A percentile compares a stretch with the other conserved stretches of the same genome.
Conservation (phyloP, 1,284 basidiomycete species). For the Somion occarium region DNA sequence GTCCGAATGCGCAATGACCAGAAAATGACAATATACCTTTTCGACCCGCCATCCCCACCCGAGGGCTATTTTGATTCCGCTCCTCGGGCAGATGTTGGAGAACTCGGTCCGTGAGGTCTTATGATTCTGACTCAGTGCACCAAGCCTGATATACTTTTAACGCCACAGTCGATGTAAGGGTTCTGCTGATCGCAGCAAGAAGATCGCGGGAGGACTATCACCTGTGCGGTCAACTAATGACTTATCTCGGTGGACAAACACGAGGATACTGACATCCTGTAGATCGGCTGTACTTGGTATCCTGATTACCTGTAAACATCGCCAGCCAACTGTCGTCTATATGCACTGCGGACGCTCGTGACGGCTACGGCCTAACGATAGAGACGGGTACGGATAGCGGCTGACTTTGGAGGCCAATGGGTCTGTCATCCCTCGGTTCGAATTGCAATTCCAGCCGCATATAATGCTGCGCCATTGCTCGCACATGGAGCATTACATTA, state of each 20-base stretch:
- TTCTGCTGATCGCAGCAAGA: background rate
- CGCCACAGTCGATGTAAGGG: background rate
- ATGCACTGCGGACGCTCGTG: no score
- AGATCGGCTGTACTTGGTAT: no score
- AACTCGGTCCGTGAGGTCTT: constrained; percentile 1
- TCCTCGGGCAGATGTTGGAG: background rate
- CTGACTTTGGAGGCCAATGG: background rate
- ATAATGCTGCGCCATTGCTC: no score
- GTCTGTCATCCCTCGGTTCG: constrained; percentile 2
- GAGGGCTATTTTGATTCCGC: background rate
- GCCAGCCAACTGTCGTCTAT: no score
- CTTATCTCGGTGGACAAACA: no score
- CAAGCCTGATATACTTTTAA: background rate
- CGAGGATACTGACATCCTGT: no score
- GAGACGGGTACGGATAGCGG: constrained; percentile 1
- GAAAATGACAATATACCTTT: no score
- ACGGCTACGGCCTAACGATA: no score
- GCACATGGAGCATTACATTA: background rate
- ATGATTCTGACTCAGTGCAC: no score
- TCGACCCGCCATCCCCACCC: no score
- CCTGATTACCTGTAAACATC: no score
- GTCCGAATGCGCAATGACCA: background rate
- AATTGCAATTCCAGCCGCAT: constrained; percentile 7
- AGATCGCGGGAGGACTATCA: background rate
- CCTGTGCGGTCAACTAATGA: no score